Base-by-base conservation (phyloP, 1,284 basidiomycete genomes). In the Vanrija humicola region DNA sequence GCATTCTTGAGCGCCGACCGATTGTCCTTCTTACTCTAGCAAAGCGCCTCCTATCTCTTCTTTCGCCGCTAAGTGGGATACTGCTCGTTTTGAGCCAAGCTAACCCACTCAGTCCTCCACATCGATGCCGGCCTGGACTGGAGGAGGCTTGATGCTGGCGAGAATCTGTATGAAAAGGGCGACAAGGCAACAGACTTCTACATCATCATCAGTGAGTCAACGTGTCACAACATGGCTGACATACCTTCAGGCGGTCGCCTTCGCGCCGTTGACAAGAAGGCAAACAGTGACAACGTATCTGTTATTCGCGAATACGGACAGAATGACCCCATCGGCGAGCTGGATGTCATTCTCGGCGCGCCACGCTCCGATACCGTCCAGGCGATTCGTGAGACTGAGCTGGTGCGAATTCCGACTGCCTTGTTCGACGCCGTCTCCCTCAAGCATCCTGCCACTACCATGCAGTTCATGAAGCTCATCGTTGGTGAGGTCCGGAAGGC, bases 301-400 rank as follows among this genome's bases (percentile, higher is more conserved):
- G 93, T 97, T 46, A 81, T 89, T 4, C 90, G 86, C 21, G 95
- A 98, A 78, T 97, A 95, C 67, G 94, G 96, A 44, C 94, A 98
- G 73, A 94, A 82, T 51, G 81, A 82, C 56, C 80, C 79, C 12
- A 80, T 83, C 25, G 82, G 82, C 29, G 93, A 97, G 72, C 81
- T 98, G n/a, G 96, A 98, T 70, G 95, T 96, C 49, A 98, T 99
- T 67, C 97, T 94, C 7, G 89, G 87, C 62, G 88, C 87, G n/a
- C 82, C 84, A 4, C 83, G 96, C 58, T 82, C 87, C 49, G 93
- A 87, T 52, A 98, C 95, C 1, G 84, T 98, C 10, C 95, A 98
- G 75, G 95, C 95, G 5, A 98, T 99, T 62, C 89, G 95, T 66
- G 95, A 99, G 72, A 93, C 92, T 0, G 96, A 99, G 74, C 81